Percentiles rank a stretch among this genome's conserved stretches.
Conservation (phyloP, 257 asterid genomes). For the Ligustrum vulgare region DNA sequence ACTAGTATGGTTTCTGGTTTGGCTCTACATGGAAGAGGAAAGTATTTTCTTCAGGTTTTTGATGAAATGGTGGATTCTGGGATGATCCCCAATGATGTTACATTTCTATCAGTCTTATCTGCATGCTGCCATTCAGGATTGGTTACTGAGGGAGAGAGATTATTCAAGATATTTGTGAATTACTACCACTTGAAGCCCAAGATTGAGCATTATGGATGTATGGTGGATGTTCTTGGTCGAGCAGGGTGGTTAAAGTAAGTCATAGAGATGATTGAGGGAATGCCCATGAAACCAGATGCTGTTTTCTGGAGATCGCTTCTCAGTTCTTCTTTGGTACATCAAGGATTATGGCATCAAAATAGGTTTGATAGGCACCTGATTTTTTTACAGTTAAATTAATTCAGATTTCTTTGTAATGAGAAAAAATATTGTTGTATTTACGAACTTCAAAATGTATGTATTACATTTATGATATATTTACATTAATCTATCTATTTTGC, state of each 20-base stretch:
- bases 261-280: constrained; percentile 36
- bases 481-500: too few relatives aligned
- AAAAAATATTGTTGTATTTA: too few relatives aligned
- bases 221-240: constrained; percentile 74
- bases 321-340: constrained; percentile 46
- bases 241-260: constrained; percentile 66
- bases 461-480: too few relatives aligned
- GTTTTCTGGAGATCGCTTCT: constrained; percentile 73
- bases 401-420: too few relatives aligned
- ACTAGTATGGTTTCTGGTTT: constrained; percentile 68
- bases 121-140: constrained; percentile 81
- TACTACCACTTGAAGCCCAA: constrained; percentile 37
- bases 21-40: constrained; percentile 69
- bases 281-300: constrained; percentile 80
- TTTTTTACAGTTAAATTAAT: neutral
- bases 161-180: constrained; percentile 40
- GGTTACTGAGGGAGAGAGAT: constrained; percentile 59
- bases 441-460: too few relatives aligned
- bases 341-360: neutral
- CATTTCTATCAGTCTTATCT: constrained; percentile 63
- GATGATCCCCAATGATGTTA: constrained; percentile 56
- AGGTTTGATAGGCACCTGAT: neutral
- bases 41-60: constrained; percentile 46
- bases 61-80: constrained; percentile 63
- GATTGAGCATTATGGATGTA: constrained; percentile 72